Evolutionary conservation across 768 basidiomycete species (phyloP).

Genomic region (Naganishia kalamii): DNA sequence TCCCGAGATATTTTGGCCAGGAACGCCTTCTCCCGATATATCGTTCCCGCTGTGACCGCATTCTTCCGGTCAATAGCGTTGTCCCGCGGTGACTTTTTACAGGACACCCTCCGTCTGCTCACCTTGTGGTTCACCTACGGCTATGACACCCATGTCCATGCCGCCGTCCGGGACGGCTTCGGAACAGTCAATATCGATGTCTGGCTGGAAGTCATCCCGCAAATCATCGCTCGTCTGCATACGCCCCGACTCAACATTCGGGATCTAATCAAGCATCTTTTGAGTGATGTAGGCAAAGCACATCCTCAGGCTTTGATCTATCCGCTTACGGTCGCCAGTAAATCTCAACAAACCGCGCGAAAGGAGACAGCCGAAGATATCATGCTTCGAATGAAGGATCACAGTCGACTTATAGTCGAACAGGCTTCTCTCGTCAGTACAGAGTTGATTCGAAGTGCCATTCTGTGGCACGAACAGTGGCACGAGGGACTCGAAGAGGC

Average conservation of each 20-base stretch:
- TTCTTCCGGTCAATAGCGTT: constrained; percentile 94
- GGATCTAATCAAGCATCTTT: constrained; percentile 75
- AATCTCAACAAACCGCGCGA: constrained; percentile 78
- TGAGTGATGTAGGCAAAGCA: constrained; percentile 87
- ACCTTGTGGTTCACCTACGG: constrained; percentile 99
- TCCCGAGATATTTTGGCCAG: constrained; percentile 50
- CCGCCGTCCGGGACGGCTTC: constrained; percentile 81
- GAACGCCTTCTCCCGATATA: constrained; percentile 61
- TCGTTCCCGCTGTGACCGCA: constrained; percentile 68
- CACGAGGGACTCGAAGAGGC: constrained; percentile 98
- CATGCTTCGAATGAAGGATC: constrained; percentile 89
- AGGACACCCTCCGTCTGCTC: constrained; percentile 84
- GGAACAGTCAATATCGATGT: constrained; percentile 88
- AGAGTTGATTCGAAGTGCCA: constrained; percentile 93
- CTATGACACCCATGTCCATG: constrained; percentile 76
- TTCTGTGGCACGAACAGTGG: constrained; percentile 98
- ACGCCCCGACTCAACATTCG: constrained; percentile 81
- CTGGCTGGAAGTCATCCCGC: constrained; percentile 97
- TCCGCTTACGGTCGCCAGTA: constrained; percentile 83
- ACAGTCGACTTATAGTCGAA: constrained; percentile 75
- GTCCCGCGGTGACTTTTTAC: constrained; percentile 80
- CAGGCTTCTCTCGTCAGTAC: constrained; percentile 87
- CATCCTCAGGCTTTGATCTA: constrained; percentile 98
- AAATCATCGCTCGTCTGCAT: constrained; percentile 98
- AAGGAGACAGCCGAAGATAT: constrained; percentile 75